phyloP scores from a whole-genome alignment of 345 rosid genomes.

The Erucastrum elatum region DNA sequence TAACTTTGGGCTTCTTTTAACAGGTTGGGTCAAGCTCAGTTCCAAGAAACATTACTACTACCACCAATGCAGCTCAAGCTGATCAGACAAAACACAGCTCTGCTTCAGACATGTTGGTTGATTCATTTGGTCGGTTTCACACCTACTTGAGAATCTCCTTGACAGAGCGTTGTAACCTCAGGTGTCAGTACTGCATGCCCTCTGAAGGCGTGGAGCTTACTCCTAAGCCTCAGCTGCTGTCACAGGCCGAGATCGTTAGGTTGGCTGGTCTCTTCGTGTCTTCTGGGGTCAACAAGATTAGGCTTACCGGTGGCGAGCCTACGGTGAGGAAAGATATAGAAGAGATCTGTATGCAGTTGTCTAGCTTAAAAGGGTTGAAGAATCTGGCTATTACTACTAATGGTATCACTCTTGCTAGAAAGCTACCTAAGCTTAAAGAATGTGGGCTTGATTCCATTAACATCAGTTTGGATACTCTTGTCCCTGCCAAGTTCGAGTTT shows the following conservation, averaged over 20 bases:
- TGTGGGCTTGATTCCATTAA: conserved; percentile 70
- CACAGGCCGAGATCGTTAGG: conserved; percentile 63
- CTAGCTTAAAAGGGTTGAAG: conserved; percentile 79
- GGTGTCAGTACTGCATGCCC: conserved; percentile 97
- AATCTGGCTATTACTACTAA: conserved; percentile 83
- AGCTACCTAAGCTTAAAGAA: conserved; percentile 76
- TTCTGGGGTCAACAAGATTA: conserved; percentile 85
- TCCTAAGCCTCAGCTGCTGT: conserved; percentile 62
- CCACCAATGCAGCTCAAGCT: conserved; percentile 36
- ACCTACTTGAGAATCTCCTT: conserved; percentile 87
- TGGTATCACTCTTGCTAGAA: conserved; percentile 80
- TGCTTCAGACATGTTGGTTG: conserved; percentile 78
- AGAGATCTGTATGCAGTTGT: conserved; percentile 65
- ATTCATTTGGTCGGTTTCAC: conserved; percentile 88
- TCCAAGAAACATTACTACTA: conserved; percentile 7
- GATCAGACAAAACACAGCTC: conserved; percentile 43
- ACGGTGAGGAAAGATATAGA: conserved; percentile 80
- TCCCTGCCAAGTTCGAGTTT: conserved; percentile 89
- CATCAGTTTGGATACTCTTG: conserved; percentile 83
- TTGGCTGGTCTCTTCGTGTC: conserved; percentile 73
- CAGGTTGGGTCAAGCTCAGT: conserved; percentile 27
- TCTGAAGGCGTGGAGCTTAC: conserved; percentile 89
- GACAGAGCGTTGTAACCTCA: conserved; percentile 90
- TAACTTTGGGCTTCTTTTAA: background rate
- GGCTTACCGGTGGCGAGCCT: conserved; percentile 97